Evolutionary conservation across 192 early-diverging fungal genomes (phyloP).

Genomic region (Podila verticillata): DNA sequence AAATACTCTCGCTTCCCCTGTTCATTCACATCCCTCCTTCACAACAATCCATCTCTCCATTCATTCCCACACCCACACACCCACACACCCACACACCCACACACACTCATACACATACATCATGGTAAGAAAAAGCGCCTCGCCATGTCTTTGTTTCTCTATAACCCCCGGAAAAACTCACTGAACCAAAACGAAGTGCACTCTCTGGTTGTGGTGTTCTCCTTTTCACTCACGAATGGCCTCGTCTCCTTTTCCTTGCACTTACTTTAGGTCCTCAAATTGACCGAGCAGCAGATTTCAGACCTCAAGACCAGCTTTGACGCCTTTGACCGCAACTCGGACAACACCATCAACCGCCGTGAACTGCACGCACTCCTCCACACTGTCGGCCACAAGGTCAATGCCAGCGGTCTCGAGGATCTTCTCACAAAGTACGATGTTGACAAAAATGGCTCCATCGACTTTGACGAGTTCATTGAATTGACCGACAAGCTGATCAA

Average conservation of each 20-base stretch:
- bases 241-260: not conserved
- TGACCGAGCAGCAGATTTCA: constrained; percentile 9
- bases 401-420: constrained; percentile 17
- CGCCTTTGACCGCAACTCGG: constrained; percentile 37
- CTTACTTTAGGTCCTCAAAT: not conserved
- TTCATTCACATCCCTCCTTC: not conserved
- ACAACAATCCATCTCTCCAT: not conserved
- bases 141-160: not conserved
- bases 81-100: not conserved
- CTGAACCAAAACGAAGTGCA: not conserved
- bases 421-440: constrained; percentile 20
- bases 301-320: constrained; percentile 46
- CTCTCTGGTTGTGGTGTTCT: not conserved
- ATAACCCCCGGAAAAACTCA: not conserved
- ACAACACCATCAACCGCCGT: constrained; percentile 24
- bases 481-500: constrained; percentile 17
- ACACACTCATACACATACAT: not conserved
- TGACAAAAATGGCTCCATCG: constrained; percentile 24
- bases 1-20: too few relatives aligned
- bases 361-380: constrained; percentile 41
- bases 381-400: constrained; percentile 47
- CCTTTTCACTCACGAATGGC: not conserved
- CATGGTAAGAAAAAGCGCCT: constrained; percentile 6
- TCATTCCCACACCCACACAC: not conserved
- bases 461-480: constrained; percentile 25